A percentile compares a stretch with the other conserved stretches of the same genome.
Evolutionary conservation across 2,329 filamentous ascomycete genomes (phyloP).

Genomic region (Xylariaceae sp.): DNA sequence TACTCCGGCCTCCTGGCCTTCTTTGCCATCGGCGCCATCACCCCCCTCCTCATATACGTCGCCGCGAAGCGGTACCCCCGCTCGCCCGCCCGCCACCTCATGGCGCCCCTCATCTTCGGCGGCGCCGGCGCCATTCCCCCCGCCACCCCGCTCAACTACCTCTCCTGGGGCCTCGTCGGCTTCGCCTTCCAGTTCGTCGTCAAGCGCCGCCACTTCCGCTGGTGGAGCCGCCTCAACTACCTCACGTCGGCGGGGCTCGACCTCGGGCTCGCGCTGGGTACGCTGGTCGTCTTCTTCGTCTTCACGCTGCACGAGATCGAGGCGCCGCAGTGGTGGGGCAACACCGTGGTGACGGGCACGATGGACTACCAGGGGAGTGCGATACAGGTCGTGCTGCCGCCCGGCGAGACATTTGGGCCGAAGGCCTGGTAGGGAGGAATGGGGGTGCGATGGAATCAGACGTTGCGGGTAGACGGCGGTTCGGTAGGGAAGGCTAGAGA

Average conservation of each 20-base stretch:
- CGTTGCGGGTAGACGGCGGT: too few species aligned
- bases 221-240: conserved; percentile 74
- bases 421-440: conserved; percentile 38
- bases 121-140: conserved; percentile 55
- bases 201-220: conserved; percentile 57
- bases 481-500: too few species aligned
- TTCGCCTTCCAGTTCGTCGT: conserved; percentile 67
- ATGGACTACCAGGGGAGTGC: conserved; percentile 59
- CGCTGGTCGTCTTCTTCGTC: conserved; percentile 66
- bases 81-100: conserved; percentile 47
- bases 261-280: conserved; percentile 62
- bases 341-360: conserved; percentile 52
- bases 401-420: conserved; percentile 61
- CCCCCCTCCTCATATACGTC: conserved; percentile 49
- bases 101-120: conserved; percentile 61
- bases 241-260: conserved; percentile 67
- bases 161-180: conserved; percentile 69
- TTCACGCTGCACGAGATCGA: conserved; percentile 60
- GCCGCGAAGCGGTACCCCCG: conserved; percentile 46
- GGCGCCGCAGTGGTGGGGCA: conserved; percentile 68
- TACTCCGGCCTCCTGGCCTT: conserved; percentile 58
- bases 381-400: conserved; percentile 46
- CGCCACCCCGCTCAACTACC: conserved; percentile 69
- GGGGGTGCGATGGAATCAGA: too few species aligned
- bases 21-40: conserved; percentile 52